These are phyloP conservation scores for Hibiscus syriacus DNA, from an alignment of 345 rosid genomes.

Conservation along the genomic window DNA sequence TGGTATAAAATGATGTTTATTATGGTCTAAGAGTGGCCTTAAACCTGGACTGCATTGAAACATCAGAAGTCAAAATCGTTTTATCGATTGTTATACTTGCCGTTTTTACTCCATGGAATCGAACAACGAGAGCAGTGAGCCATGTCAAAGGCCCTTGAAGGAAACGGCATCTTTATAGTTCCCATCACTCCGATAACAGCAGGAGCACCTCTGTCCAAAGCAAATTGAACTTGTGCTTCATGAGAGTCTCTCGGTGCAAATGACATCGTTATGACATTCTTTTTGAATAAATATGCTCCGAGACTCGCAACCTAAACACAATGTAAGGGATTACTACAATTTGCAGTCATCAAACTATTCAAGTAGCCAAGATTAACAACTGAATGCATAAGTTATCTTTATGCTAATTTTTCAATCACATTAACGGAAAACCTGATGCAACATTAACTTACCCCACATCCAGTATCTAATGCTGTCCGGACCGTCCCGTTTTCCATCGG, in stretches of 20 bases:
- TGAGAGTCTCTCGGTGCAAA: constrained; percentile 97
- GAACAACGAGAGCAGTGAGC: background rate
- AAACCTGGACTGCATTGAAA: too few relatives aligned
- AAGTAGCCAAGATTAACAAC: background rate
- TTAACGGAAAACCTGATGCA: too few relatives aligned
- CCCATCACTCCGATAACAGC: constrained; percentile 97
- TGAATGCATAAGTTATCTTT: background rate
- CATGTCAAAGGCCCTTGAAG: background rate
- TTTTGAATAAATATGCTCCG: constrained; percentile 94
- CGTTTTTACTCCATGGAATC: background rate
- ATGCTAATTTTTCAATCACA: too few relatives aligned
- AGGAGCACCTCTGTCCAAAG: constrained; percentile 94
- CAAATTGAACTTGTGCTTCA: constrained; percentile 97
- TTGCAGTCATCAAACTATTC: too few relatives aligned
- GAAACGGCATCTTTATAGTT: constrained; percentile 59
- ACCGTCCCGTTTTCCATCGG: constrained; percentile 48
- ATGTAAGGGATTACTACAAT: too few relatives aligned
- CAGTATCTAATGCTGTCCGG: constrained; percentile 59
- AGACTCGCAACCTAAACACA: constrained; percentile 74
- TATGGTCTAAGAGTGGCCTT: too few relatives aligned
- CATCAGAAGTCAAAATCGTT: background rate
- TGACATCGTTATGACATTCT: constrained; percentile 87
- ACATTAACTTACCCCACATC: constrained; percentile 46
- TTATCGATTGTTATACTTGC: background rate
- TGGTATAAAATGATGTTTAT: too few relatives aligned